Conservation (phyloP, 805 yeast species). For the Wickerhamiella occidentalis region DNA sequence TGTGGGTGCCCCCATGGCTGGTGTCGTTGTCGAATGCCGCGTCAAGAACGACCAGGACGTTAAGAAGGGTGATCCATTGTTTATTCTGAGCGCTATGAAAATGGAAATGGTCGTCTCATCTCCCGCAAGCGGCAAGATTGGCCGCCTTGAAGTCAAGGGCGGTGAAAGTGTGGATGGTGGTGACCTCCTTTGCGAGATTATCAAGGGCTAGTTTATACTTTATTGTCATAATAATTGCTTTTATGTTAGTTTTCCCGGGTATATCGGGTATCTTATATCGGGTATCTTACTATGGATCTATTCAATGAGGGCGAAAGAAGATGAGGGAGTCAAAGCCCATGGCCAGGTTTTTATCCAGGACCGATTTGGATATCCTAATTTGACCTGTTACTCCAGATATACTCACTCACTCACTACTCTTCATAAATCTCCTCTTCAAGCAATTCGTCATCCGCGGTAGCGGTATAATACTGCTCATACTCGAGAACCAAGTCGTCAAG, state of each 20-base stretch:
- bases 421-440: constrained; percentile 41
- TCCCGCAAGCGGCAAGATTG: constrained; percentile 74
- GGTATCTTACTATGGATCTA: neutral
- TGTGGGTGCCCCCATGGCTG: constrained; percentile 98
- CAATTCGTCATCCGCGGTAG: constrained; percentile 57
- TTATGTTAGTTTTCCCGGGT: too few relatives aligned
- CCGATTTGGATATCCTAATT: too few relatives aligned
- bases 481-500: constrained; percentile 81
- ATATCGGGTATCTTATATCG: too few relatives aligned
- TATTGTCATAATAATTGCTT: too few relatives aligned
- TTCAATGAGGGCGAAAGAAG: neutral
- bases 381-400: too few relatives aligned
- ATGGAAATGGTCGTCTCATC: constrained; percentile 99
- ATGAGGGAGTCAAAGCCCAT: too few relatives aligned
- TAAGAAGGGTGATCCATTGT: constrained; percentile 91
- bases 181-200: constrained; percentile 64
- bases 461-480: constrained; percentile 86
- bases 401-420: neutral
- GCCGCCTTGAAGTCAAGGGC: constrained; percentile 64
- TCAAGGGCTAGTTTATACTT: constrained; percentile 20
- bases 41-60: constrained; percentile 79
- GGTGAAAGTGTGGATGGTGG: constrained; percentile 95
- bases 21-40: constrained; percentile 91
- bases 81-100: constrained; percentile 94
- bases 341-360: too few relatives aligned